Evolutionary conservation across 139 green algal genomes (phyloP).

Genomic region (Ulvella scutata): DNA sequence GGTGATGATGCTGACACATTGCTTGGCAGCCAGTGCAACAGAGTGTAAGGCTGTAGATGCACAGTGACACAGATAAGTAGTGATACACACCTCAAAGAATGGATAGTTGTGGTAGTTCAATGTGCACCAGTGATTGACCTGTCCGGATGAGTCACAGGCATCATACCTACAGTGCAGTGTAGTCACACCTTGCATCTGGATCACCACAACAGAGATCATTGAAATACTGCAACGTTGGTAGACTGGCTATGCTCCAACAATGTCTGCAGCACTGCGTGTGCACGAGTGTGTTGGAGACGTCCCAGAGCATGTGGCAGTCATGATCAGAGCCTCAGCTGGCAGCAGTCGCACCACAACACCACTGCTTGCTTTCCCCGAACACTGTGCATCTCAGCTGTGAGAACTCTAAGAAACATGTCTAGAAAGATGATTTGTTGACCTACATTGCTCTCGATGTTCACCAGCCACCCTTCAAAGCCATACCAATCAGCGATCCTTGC

Average conservation of each 20-base stretch:
- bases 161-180: not conserved
- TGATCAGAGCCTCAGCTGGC: too few relatives aligned
- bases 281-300: too few relatives aligned
- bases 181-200: not conserved
- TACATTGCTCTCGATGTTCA: constrained; percentile 55
- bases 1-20: too few relatives aligned
- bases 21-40: too few relatives aligned
- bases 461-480: constrained; percentile 52
- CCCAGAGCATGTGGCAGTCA: too few relatives aligned
- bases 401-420: constrained; percentile 32
- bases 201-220: too few relatives aligned
- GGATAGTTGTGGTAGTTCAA: not conserved
- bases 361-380: not conserved
- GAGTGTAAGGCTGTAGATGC: too few relatives aligned
- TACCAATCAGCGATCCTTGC: constrained; percentile 21
- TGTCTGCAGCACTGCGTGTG: too few relatives aligned
- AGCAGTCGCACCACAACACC: not conserved
- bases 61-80: too few relatives aligned
- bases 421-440: constrained; percentile 18
- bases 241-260: too few relatives aligned
- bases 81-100: not conserved
- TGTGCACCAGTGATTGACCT: not conserved
- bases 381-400: not conserved
- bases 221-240: too few relatives aligned
- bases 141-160: not conserved